These are phyloP conservation scores for Cryphonectria radicalis DNA, from an alignment of 2,329 filamentous ascomycete genomes.

Conservation along the genomic window DNA sequence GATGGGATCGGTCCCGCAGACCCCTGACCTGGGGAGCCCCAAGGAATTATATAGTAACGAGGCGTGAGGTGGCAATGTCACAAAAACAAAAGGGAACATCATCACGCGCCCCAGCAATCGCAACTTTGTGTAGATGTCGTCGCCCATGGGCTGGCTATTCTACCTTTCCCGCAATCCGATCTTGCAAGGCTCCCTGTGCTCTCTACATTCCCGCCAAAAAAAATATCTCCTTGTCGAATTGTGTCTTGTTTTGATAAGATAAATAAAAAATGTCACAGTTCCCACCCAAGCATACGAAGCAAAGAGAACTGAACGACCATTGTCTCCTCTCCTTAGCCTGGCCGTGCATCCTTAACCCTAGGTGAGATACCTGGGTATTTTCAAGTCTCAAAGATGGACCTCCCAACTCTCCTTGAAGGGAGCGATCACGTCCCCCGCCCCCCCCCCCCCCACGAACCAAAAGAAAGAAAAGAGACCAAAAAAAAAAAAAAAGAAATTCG, in stretches of 20 bases:
- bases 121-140: background rate
- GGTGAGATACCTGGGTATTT: background rate
- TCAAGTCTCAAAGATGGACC: background rate
- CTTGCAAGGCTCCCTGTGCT: background rate
- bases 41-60: background rate
- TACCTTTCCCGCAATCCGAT: background rate
- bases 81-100: background rate
- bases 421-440: background rate
- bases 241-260: background rate
- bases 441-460: too few relatives aligned
- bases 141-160: background rate
- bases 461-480: background rate
- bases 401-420: background rate
- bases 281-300: background rate
- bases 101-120: background rate
- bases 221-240: background rate
- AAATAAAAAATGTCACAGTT: background rate
- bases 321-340: too few relatives aligned
- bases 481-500: background rate
- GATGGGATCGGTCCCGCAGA: background rate
- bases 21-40: background rate
- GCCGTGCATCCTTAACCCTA: background rate
- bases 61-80: background rate
- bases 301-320: background rate
- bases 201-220: background rate